Base-by-base conservation (phyloP, 345 rosid species). In the Triadica sebifera region DNA sequence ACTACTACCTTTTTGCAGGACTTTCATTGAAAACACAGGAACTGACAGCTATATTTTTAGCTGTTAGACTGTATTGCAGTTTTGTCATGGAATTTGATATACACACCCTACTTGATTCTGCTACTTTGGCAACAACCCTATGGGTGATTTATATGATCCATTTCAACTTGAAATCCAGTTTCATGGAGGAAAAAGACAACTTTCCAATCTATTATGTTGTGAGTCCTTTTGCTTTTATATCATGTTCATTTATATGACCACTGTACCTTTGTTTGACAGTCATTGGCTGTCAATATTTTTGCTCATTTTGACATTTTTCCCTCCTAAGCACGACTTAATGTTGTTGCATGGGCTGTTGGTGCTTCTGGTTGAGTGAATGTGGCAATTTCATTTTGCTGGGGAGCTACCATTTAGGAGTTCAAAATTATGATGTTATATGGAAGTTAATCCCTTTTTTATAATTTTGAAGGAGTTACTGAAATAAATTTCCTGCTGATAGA, bases 121-220 rank as follows among this genome's bases (percentile, higher is more conserved):
- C 97, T 52, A 96, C 99, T 4, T 74, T 96, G 84, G 90, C 78
- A 5, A 92, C 99, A 24, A 96, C 99, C 22, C 81, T 96, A 19
- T 96, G 99, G 99, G 99, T 96, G 81, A 93, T 96, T 76, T 96
- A 83, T 83, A 93, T 86, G 93, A 96, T 96, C 76, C 97, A 93
- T 37, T 91, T 93, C 86, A 93, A 89, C 37, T 74, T 96, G 72
- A 90, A 75, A 83, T 87, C 98, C 65, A 91, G 94, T 82, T 96
- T 93, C 85, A 91, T 93, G 98, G 97, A 87, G 29, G 97, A 91
- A 75, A 93, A 93, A 79, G 99, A 96, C 80, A 96, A 91, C 84
- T 93, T 96, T 77, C 89, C 96, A n/a, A 83, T 84, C 67, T 93
- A 93, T 78, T 95, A 87, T 83, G 93, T 96, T 89, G 99, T 96